Base-by-base conservation (phyloP, 306 rosid species). In the Fragaria ananassa region DNA sequence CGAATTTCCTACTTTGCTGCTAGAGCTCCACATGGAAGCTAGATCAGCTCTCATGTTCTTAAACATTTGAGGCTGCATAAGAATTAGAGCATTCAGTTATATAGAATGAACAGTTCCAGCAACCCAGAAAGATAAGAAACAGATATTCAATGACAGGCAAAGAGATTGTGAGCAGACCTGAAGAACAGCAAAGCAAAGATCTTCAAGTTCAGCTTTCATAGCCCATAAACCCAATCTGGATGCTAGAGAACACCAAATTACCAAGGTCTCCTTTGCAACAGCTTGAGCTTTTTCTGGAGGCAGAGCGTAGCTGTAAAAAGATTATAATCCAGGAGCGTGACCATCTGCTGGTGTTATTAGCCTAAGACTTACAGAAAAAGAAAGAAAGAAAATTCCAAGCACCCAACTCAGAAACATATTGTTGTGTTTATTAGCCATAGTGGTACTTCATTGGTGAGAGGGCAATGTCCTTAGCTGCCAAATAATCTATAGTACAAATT, bases 171-270 rank as follows among this genome's bases (percentile, higher is more conserved):
- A 75, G 53, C 65, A 74, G 53, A 94, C 98, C 97, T 94, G 92
- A 78, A 94, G 93, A 81, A 94, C 96, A 67, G 96, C 97, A 81
- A 94, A 94, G 80, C 98, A 90, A 68, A 90, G 88, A 89, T 94
- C 98, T 86, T 94, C 98, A 41, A 92, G 81, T 86, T 94, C 97
- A 71, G 95, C 95, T 92, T 92, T 90, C 91, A 94, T 79, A 9
- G 96, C 93, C 97, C 98, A 94, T 74, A 94, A 86, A 70, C 98
- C 98, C 88, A 94, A 85, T 84, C 93, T 87, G 78, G 97, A 94
- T 72, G 98, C 98, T 81, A 94, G 98, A 54, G 96, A 92, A 70
- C 98, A 91, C 98, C 98, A 94, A 81, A 94, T 87, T 75, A 88
- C 90, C 77, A 94, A 88, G 78, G 98, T 94, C 87, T 94, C 98